These are phyloP conservation scores for Paraphoma sp. DNA, from an alignment of 2,329 filamentous ascomycete genomes.

Conservation along the genomic window DNA sequence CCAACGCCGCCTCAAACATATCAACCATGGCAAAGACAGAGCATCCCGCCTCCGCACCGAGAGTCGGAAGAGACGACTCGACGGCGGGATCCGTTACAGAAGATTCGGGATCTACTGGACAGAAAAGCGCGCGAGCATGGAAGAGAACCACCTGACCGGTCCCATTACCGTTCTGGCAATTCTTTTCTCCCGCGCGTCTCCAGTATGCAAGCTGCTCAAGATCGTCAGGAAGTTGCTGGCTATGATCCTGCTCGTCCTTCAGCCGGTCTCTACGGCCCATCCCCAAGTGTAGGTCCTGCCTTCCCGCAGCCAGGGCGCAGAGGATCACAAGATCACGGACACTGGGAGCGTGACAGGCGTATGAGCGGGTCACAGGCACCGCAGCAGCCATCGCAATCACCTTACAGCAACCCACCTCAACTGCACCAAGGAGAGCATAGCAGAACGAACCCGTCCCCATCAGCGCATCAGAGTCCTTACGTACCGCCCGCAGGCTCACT, in stretches of 20 bases:
- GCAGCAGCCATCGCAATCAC: conserved; percentile 27
- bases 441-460: conserved; percentile 21
- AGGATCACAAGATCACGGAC: conserved; percentile 32
- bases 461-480: conserved; percentile 43
- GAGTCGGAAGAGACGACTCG: conserved; percentile 34
- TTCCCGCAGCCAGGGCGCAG: conserved; percentile 28
- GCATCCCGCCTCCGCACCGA: conserved; percentile 14
- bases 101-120: conserved; percentile 34
- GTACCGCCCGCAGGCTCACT: conserved; percentile 26
- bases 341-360: conserved; percentile 37
- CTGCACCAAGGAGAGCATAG: conserved; percentile 30
- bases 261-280: conserved; percentile 26
- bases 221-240: conserved; percentile 22
- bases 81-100: conserved; percentile 32
- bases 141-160: conserved; percentile 22
- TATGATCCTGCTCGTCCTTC: conserved; percentile 36
- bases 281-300: conserved; percentile 22
- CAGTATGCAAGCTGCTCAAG: conserved; percentile 14
- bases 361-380: conserved; percentile 35
- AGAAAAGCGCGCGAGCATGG: conserved; percentile 32
- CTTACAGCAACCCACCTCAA: conserved; percentile 34
- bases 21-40: conserved; percentile 22
- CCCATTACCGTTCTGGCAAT: conserved; percentile 14
- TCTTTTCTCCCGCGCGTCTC: conserved; percentile 1
- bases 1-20: conserved; percentile 22